phyloP scores from a whole-genome alignment of 768 basidiomycete genomes.

The Tylopilus cervinicoccineus region DNA sequence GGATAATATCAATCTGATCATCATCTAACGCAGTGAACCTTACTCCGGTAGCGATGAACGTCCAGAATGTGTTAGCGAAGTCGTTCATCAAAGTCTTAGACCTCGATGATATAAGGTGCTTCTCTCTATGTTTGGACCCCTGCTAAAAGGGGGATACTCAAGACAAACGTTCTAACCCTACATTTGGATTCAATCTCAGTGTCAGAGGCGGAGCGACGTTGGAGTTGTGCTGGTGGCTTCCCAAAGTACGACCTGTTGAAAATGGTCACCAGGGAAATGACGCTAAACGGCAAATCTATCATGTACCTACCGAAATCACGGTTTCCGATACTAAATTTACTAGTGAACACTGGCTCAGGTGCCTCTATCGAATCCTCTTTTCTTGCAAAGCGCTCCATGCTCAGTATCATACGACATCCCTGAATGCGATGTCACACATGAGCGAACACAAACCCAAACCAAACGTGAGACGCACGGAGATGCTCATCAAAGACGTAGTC shows the following conservation, averaged over 20 bases:
- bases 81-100: not conserved
- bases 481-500: conserved; percentile 9
- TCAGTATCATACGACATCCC: conserved; percentile 26
- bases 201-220: not conserved
- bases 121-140: not conserved
- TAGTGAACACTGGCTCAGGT: conserved; percentile 5
- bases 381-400: conserved; percentile 21
- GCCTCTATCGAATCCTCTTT: not conserved
- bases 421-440: not conserved
- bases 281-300: too few relatives aligned
- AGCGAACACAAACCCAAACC: not conserved
- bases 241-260: not conserved
- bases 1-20: too few relatives aligned
- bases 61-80: not conserved
- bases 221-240: not conserved
- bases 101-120: not conserved
- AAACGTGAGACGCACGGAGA: conserved; percentile 7
- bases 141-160: too few relatives aligned
- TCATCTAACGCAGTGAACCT: too few relatives aligned
- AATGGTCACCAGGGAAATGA: not conserved
- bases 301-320: not conserved
- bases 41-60: too few relatives aligned
- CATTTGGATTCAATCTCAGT: not conserved
- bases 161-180: not conserved
- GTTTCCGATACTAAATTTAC: not conserved